Evolutionary conservation across 257 asterid genomes (phyloP).

Genomic region (Voacanga thouarsii): DNA sequence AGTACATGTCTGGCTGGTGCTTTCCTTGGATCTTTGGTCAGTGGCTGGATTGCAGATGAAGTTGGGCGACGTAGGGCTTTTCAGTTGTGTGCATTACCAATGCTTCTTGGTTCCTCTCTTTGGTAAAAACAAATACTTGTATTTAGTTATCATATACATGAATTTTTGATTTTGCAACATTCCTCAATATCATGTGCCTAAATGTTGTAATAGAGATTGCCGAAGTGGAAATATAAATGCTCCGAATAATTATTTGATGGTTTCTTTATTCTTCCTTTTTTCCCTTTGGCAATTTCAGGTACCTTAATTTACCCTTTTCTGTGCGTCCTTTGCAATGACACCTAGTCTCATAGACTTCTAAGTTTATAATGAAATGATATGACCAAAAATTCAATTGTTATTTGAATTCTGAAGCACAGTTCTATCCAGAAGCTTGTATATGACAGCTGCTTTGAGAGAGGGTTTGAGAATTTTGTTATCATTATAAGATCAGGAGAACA

Average conservation of each 20-base stretch:
- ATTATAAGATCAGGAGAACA: too few relatives aligned
- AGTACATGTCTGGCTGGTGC: conserved; percentile 90
- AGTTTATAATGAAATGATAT: background rate
- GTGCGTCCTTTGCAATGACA: background rate
- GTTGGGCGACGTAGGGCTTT: conserved; percentile 85
- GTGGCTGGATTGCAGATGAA: conserved; percentile 92
- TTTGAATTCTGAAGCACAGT: too few relatives aligned
- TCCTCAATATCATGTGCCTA: background rate
- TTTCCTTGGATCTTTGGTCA: conserved; percentile 67
- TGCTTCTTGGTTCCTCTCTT: conserved; percentile 65
- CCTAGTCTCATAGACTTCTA: background rate
- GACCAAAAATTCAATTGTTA: background rate
- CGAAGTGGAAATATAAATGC: background rate
- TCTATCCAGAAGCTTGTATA: too few relatives aligned
- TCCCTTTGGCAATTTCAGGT: background rate
- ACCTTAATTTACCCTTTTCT: background rate
- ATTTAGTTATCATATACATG: background rate
- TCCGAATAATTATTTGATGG: background rate
- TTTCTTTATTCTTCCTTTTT: background rate
- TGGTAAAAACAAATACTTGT: conserved; percentile 40
- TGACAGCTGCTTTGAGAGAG: too few relatives aligned
- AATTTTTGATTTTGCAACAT: background rate
- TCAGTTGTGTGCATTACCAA: conserved; percentile 83
- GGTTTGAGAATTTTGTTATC: too few relatives aligned
- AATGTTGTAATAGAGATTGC: background rate